These are phyloP conservation scores for Penicillium corylophilum DNA, from an alignment of 2,329 filamentous ascomycete genomes.

Conservation along the genomic window DNA sequence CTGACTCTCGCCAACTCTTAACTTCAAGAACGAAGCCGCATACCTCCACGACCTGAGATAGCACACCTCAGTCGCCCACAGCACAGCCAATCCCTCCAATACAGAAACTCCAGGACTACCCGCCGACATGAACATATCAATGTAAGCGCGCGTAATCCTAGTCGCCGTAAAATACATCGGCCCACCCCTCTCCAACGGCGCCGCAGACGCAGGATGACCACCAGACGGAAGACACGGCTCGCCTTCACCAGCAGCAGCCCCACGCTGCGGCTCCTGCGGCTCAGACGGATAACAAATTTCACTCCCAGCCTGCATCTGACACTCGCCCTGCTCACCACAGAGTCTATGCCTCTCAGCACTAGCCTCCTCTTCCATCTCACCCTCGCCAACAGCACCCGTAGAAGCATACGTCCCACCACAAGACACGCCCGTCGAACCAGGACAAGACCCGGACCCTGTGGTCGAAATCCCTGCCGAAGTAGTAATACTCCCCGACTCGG, in stretches of 20 bases:
- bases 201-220: not conserved
- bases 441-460: constrained; percentile 18
- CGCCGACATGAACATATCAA: constrained; percentile 61
- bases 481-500: constrained; percentile 9
- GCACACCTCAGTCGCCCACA: constrained; percentile 72
- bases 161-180: constrained; percentile 35
- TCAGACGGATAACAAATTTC: constrained; percentile 11
- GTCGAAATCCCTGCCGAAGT: constrained; percentile 18
- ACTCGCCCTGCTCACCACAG: constrained; percentile 21
- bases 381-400: not conserved
- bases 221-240: constrained; percentile 3
- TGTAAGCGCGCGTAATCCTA: constrained; percentile 53
- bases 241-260: not conserved
- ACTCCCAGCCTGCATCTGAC: constrained; percentile 18
- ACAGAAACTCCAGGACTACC: constrained; percentile 53
- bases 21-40: constrained; percentile 36
- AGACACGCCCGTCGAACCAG: constrained; percentile 34
- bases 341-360: constrained; percentile 12
- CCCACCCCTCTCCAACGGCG: constrained; percentile 7
- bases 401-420: constrained; percentile 1
- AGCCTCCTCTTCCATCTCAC: not conserved
- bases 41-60: constrained; percentile 61
- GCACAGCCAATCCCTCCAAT: constrained; percentile 68
- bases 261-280: not conserved
- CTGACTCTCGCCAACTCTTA: constrained; percentile 15